phyloP scores from a whole-genome alignment of 2,329 filamentous ascomycete species.

The Penicillium sp. region DNA sequence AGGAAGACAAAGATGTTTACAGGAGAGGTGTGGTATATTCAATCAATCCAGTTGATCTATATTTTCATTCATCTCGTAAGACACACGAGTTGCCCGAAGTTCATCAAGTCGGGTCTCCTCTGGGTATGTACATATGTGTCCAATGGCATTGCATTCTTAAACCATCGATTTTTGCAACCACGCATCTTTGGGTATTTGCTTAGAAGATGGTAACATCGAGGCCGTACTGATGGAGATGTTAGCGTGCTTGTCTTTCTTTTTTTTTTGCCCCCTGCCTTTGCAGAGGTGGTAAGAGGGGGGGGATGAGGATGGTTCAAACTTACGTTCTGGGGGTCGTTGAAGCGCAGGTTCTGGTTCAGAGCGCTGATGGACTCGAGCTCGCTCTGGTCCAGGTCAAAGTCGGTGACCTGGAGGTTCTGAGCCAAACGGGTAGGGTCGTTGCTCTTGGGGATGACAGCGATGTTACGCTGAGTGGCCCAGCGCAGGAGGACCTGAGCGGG shows the following conservation, averaged over 20 bases:
- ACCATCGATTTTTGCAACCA: neutral
- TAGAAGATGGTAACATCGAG: conserved; percentile 50
- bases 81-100: conserved; percentile 4
- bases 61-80: conserved; percentile 7
- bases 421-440: conserved; percentile 45
- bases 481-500: conserved; percentile 76
- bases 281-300: too few relatives aligned
- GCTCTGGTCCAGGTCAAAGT: conserved; percentile 59
- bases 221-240: conserved; percentile 39
- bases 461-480: conserved; percentile 77
- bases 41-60: conserved; percentile 2
- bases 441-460: conserved; percentile 79
- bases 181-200: conserved; percentile 1
- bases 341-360: conserved; percentile 62
- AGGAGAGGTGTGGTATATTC: too few relatives aligned
- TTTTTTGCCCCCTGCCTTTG: neutral
- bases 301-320: conserved; percentile 31
- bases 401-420: conserved; percentile 52
- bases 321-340: conserved; percentile 70
- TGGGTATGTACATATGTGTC: conserved; percentile 4
- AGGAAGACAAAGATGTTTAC: too few relatives aligned
- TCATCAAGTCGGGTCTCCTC: conserved; percentile 4
- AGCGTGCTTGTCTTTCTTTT: neutral
- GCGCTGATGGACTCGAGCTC: conserved; percentile 63
- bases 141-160: neutral